Evolutionary conservation across 1,284 basidiomycete genomes (phyloP), one percentile per base, ranked within the genome.

Genomic region (Rhodofomes roseus): DNA sequence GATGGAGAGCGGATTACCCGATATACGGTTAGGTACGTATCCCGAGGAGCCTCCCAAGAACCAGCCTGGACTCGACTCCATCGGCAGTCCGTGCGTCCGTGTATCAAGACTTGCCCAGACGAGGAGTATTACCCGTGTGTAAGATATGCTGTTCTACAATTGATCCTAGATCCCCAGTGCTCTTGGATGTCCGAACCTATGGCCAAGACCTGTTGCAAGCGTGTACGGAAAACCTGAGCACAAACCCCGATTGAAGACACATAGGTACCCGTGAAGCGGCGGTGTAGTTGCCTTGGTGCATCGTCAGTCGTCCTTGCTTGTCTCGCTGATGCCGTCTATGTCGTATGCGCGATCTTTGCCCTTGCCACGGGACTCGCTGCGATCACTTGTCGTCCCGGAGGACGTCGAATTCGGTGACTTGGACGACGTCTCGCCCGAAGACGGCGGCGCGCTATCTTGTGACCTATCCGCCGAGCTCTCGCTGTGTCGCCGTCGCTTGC

Each of bases 401-500:
- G 50, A 52, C 31, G 50, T n/a, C n/a, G n/a, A n/a, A n/a, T n/a
- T n/a, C n/a, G n/a, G n/a, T n/a, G n/a, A n/a, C n/a, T n/a, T n/a
- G n/a, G n/a, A 52, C 29, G 29, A 52, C 50, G 18, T n/a, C 7
- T 51, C 31, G 16, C 31, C 50, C 31, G 50, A 52, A 1, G 50
- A 16, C 3, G 50, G 50, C 5, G 50, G 36, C 18, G n/a, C 46
- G 23, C 23, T 23, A 25, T 48, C 46, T 25, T 48, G 46, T 48
- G 25, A n/a, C 31, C 29, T 31, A 2, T 52, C 31, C 29, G 23
- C 50, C 31, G 22, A 36, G 50, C 31, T 12, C 9, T 52, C 31
- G 31, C 27, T 34, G 18, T 36, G 50, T 36, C 27, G 59, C 50
- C 58, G 61, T n/a, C 61, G 57, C 58, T 59, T 59, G 51, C 61